Base-by-base conservation (phyloP, 345 rosid species). In the Hypericum androsaemum region DNA sequence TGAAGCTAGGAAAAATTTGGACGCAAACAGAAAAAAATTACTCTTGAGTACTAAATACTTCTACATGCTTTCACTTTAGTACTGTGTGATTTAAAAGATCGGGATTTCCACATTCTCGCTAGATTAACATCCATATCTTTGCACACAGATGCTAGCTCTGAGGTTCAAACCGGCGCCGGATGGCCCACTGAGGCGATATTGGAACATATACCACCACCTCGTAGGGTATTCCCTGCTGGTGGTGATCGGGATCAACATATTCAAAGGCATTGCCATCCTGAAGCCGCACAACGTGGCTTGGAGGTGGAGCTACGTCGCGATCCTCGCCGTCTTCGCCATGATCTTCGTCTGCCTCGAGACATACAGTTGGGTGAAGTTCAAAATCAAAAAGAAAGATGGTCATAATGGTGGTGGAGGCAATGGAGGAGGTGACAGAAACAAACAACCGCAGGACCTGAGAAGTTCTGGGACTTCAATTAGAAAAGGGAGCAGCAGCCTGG, bases 121-220 rank as follows among this genome's bases (percentile, higher is more conserved):
- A 22, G 32, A 22, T 22, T 22, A 22, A 22, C 32, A 22, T 22
- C 32, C 32, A 22, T 22, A 22, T 22, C 32, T 22, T 22, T 4
- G 32, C 4, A 22, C 32, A 22, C 59, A 80, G 87, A 56, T 77
- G 57, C 12, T 69, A 10, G 83, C 87, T 1, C 50, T 80, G 35
- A 56, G 65, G 0, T 67, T 71, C 8, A 75, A 35, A 41, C 81
- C 87, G 0, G 45, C 10, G 3, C 5, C 0, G 0, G 47, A 0
- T 0, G 81, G 77, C 2, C 71, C 71, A 28, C 73, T 71, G 37
- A 66, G 77, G 11, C 75, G 69, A 59, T 68, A 68, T 45, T 80
- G 87, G 87, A 67, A 75, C 57, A 64, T 80, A 45, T 80, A 80
- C 54, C 87, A 80, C 49, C 81, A 75, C 67, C 64, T 68, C 45